Percentiles rank a stretch among this genome's conserved stretches.
Evolutionary conservation across 1,284 basidiomycete species (phyloP).

Genomic region (Trichosporon sp.): DNA sequence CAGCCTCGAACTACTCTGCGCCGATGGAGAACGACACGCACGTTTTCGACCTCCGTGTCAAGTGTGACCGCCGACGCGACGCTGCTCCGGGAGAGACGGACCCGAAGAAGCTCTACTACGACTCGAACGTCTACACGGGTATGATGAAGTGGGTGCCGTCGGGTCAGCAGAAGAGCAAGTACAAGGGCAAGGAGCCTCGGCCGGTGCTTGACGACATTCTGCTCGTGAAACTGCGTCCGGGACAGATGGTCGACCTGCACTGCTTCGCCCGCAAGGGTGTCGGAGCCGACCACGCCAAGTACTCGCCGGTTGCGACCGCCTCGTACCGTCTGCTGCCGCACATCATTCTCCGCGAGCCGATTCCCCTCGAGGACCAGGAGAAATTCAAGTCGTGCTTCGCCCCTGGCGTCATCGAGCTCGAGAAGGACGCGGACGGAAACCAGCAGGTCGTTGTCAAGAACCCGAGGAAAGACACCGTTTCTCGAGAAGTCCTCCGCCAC

Average conservation of each 20-base stretch:
- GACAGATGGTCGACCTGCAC: slow-evolving; percentile 77
- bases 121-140: slow-evolving; percentile 70
- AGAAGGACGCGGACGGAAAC: slow-evolving; percentile 58
- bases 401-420: slow-evolving; percentile 79
- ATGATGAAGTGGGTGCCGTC: slow-evolving; percentile 81
- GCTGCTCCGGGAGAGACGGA: slow-evolving; percentile 65
- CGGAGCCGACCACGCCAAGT: slow-evolving; percentile 98
- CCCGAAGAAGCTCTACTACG: slow-evolving; percentile 68
- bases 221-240: slow-evolving; percentile 90
- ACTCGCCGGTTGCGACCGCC: slow-evolving; percentile 93
- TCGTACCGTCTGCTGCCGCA: slow-evolving; percentile 90
- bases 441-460: slow-evolving; percentile 63
- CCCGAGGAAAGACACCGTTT: slow-evolving; percentile 82
- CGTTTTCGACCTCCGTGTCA: slow-evolving; percentile 77
- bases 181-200: slow-evolving; percentile 43
- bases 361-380: slow-evolving; percentile 64
- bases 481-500: slow-evolving; percentile 88
- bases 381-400: slow-evolving; percentile 90
- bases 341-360: slow-evolving; percentile 74
- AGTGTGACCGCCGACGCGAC: slow-evolving; percentile 67
- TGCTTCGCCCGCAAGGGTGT: slow-evolving; percentile 79
- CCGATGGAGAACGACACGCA: slow-evolving; percentile 88
- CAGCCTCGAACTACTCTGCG: slow-evolving; percentile 59
- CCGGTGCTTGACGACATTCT: slow-evolving; percentile 78
- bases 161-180: slow-evolving; percentile 72